Base-by-base conservation (phyloP, 495 filamentous ascomycete genomes). In the Hypoxylon crocopeplum region DNA sequence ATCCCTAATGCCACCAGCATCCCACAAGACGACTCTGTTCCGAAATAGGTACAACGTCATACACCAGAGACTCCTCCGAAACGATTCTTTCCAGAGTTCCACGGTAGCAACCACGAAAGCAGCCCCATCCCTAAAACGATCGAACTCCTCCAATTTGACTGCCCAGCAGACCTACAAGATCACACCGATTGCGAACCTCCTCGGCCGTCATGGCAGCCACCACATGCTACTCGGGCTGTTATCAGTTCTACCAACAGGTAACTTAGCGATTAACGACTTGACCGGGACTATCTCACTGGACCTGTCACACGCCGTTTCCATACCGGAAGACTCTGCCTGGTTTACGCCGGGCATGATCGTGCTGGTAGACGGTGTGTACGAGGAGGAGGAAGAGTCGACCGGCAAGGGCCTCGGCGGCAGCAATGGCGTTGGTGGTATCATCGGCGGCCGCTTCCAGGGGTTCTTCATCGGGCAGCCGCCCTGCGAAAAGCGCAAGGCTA, bases 311-410 rank as follows among this genome's bases (percentile, higher is more conserved):
- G 91, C 92, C 0, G 83, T 84, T 16, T 82, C 88, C 30, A 86
- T 96, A 54, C 93, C 92, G 1, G 85, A 90, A 56, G 86, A 95
- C 60, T 92, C 89, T 13, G 88, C 88, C 5, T 98, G 91, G 88
- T 95, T 97, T 66, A 83, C 86, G 0, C 93, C 94, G 0, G 94
- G 94, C 1, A 97, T 96, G 91, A 91, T 98, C 52, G 88, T 97
- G 2, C 79, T 98, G 21, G 84, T 97, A 5, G 95, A 98, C 66
- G 94, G 94, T 1, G 82, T 92, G 16, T 98, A 98, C 68, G 92
- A 96, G 72, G 94, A 97, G 70, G 91, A 95, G 64, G 89, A 89
- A 49, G 84, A 85, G 63, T 80, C 83, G 21, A 72, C 75, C 27
- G 85, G 86, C 7, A 85, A 82, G 7, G 85, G 84, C 0, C 77